phyloP scores from a whole-genome alignment of 768 basidiomycete genomes.

The Russula lepida region DNA sequence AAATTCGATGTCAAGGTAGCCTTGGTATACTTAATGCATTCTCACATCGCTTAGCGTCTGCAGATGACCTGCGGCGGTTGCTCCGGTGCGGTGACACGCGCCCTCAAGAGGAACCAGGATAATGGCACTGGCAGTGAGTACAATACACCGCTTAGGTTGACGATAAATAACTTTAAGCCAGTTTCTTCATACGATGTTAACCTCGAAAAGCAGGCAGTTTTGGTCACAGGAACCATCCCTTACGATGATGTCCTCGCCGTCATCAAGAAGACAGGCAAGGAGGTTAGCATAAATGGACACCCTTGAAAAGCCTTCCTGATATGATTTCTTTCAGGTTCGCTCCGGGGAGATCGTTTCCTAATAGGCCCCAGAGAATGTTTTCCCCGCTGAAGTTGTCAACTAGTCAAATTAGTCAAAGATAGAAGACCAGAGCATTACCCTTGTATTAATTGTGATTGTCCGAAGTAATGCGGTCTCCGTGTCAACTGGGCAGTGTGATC shows the following conservation, averaged over 20 bases:
- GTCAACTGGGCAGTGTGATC: background rate
- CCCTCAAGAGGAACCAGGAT: constrained; percentile 55
- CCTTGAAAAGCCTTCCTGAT: background rate
- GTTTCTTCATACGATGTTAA: constrained; percentile 53
- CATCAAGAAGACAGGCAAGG: constrained; percentile 90
- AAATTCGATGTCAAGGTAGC: constrained; percentile 77
- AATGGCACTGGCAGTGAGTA: background rate
- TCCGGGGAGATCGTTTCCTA: background rate
- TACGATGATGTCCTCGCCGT: constrained; percentile 61
- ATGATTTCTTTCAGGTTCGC: constrained; percentile 1
- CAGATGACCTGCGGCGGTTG: constrained; percentile 90
- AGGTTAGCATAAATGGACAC: constrained; percentile 40
- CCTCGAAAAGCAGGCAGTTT: constrained; percentile 64
- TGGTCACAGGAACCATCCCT: constrained; percentile 49
- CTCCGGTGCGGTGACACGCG: constrained; percentile 73
- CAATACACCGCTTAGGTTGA: background rate
- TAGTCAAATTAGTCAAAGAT: constrained; percentile 6
- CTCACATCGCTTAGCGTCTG: background rate
- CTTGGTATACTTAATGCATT: background rate
- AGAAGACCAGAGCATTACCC: background rate
- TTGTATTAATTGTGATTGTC: background rate
- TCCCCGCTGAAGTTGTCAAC: background rate
- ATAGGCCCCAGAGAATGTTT: background rate
- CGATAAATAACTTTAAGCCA: constrained; percentile 22
- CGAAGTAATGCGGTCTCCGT: background rate